Base-by-base conservation (phyloP, 345 rosid species). In the Populus nigra region DNA sequence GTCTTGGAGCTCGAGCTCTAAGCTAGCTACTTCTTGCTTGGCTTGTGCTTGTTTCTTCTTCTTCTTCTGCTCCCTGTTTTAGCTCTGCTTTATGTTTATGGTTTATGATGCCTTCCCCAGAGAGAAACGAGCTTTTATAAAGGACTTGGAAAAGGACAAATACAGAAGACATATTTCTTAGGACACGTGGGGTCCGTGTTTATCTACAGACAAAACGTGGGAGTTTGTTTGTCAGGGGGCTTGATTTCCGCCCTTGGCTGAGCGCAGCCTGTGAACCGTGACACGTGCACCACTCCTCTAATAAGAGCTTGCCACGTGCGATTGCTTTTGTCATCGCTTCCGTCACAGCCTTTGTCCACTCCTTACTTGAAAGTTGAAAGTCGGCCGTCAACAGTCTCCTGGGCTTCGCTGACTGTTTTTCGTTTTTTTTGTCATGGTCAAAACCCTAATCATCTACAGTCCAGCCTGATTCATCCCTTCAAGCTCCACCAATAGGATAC, bases 241-340 rank as follows among this genome's bases (percentile, higher is more conserved):
- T 59, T 53, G 4, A 41, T 13, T 68, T 66, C 43, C 16, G 50
- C 5, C 41, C 49, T 65, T 35, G 33, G 73, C 36, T 6, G 72
- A 80, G 72, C 61, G 73, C 65, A 63, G 71, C 50, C 35, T 2
- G 7, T 22, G 1, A 13, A 31, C 22, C 27, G 4, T 29, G 39
- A 18, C 73, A 67, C 77, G 63, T 59, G 77, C 66, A 22, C n/a
- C 53, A 5, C 11, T 17, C 4, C 1, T 0, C 3, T 7, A 68
- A 68, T 73, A 0, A n/a, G 2, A 11, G 2, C 0, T 3, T 33
- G 72, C 13, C 67, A 38, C 25, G 72, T 39, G 36, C 20, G 5
- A 7, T 41, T 4, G 27, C 8, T 71, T 59, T 49, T 74, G 86
- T 84, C 86, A 84, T 18, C 77, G 86, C 86, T 77, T 84, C 63